These are phyloP conservation scores for Kurtzmaniella quercitrusa DNA, from an alignment of 1,139 yeast species.

Conservation along the genomic window DNA sequence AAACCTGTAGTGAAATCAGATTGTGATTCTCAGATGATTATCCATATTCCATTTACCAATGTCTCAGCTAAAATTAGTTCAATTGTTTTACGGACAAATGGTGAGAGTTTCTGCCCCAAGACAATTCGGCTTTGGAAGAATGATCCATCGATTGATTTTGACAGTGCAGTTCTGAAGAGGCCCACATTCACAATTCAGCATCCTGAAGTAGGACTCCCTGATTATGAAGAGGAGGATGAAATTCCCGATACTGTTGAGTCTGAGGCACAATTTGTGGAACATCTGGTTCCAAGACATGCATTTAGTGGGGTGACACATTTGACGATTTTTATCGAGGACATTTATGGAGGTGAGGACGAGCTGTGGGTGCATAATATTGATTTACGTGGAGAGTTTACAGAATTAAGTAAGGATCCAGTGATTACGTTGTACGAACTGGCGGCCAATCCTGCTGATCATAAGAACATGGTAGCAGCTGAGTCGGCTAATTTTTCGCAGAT, in stretches of 20 bases:
- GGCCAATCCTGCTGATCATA: conserved; percentile 89
- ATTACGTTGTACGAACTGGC: conserved; percentile 82
- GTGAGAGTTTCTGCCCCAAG: conserved; percentile 62
- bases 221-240: conserved; percentile 28
- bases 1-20: conserved; percentile 62
- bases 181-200: conserved; percentile 56
- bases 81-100: conserved; percentile 62
- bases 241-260: conserved; percentile 27
- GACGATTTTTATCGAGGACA: conserved; percentile 63
- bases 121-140: conserved; percentile 72
- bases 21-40: conserved; percentile 74
- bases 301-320: conserved; percentile 71
- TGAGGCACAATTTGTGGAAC: conserved; percentile 70
- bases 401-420: conserved; percentile 61
- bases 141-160: conserved; percentile 66
- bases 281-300: conserved; percentile 67
- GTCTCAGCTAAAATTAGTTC: conserved; percentile 75
- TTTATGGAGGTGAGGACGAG: conserved; percentile 62
- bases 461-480: conserved; percentile 32
- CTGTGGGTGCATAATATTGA: conserved; percentile 63
- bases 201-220: conserved; percentile 54
- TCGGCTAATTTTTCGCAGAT: conserved; percentile 8
- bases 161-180: conserved; percentile 46
- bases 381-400: conserved; percentile 73
- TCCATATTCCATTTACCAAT: conserved; percentile 70